These are phyloP conservation scores for Chaetomiaceae sp. DNA, from an alignment of 2,329 filamentous ascomycete species.

Conservation along the genomic window DNA sequence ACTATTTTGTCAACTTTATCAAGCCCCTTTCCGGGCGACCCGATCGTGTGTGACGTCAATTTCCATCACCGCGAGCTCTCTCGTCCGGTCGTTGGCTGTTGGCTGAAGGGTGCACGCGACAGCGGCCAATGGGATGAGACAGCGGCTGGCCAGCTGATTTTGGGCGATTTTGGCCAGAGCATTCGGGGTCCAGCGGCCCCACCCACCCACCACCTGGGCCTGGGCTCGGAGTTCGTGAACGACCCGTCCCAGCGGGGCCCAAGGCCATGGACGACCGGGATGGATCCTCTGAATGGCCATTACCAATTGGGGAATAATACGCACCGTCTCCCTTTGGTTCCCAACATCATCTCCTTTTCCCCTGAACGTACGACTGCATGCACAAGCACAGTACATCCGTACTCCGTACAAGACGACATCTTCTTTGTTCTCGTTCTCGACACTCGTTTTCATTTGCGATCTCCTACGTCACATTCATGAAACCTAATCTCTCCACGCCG, in stretches of 20 bases:
- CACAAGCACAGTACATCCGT: too few relatives aligned
- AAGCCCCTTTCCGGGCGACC: background rate
- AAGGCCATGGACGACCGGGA: too few relatives aligned
- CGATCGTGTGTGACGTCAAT: background rate
- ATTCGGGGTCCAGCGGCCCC: background rate
- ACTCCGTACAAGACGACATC: background rate
- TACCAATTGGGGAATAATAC: background rate
- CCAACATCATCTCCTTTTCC: background rate
- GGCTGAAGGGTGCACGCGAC: background rate
- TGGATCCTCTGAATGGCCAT: too few relatives aligned
- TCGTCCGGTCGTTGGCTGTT: background rate
- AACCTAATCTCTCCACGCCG: background rate
- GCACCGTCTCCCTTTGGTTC: background rate
- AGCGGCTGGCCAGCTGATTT: background rate
- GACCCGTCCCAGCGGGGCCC: slow-evolving; percentile 2
- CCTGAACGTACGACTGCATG: too few relatives aligned
- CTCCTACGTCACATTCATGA: background rate
- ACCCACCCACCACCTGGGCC: slow-evolving; percentile 5
- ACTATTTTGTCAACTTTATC: too few relatives aligned
- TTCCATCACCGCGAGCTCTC: background rate
- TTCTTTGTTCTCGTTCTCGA: slow-evolving; percentile 8
- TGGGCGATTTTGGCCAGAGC: background rate
- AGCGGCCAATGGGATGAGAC: background rate
- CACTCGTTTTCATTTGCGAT: slow-evolving; percentile 1
- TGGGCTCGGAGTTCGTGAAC: slow-evolving; percentile 12